phyloP scores from a whole-genome alignment of 805 yeast species.

The Komagataella ulmi region DNA sequence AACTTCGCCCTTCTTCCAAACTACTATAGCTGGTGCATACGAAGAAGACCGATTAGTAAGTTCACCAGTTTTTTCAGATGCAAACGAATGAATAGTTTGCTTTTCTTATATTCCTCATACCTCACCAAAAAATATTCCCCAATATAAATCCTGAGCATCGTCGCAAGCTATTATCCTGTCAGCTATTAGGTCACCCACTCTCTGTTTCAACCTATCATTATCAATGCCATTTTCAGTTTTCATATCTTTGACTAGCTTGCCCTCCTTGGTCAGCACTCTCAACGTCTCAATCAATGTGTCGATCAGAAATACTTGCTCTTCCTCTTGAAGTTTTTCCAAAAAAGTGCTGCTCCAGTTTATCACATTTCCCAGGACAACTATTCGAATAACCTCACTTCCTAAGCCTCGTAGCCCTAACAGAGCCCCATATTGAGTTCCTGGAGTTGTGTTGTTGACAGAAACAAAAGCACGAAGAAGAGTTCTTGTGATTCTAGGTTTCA shows the following conservation, averaged over 20 bases:
- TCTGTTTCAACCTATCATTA: constrained; percentile 29
- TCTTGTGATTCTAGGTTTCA: constrained; percentile 88
- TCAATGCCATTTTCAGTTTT: constrained; percentile 18
- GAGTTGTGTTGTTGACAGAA: constrained; percentile 34
- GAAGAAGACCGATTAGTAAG: background rate
- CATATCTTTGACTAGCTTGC: constrained; percentile 25
- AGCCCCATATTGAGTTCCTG: constrained; percentile 89
- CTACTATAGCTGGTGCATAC: background rate
- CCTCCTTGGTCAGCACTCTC: constrained; percentile 5
- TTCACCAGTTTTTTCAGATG: background rate
- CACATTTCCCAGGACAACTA: constrained; percentile 73
- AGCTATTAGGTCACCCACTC: constrained; percentile 51
- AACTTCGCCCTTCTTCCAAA: background rate
- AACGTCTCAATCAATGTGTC: constrained; percentile 1
- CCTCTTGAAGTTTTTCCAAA: constrained; percentile 16
- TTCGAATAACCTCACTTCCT: constrained; percentile 80
- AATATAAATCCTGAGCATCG: constrained; percentile 35
- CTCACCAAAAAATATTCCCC: constrained; percentile 70
- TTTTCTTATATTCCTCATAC: constrained; percentile 16
- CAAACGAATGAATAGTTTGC: background rate
- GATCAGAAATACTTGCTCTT: constrained; percentile 5
- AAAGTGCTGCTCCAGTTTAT: constrained; percentile 65
- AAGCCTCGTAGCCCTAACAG: constrained; percentile 71
- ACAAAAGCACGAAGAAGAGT: constrained; percentile 84
- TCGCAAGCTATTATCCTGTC: constrained; percentile 30